Evolutionary conservation across 2,329 filamentous ascomycete genomes (phyloP), one percentile per base, ranked within the genome.

Genomic region (Grosmannia penicillata): DNA sequence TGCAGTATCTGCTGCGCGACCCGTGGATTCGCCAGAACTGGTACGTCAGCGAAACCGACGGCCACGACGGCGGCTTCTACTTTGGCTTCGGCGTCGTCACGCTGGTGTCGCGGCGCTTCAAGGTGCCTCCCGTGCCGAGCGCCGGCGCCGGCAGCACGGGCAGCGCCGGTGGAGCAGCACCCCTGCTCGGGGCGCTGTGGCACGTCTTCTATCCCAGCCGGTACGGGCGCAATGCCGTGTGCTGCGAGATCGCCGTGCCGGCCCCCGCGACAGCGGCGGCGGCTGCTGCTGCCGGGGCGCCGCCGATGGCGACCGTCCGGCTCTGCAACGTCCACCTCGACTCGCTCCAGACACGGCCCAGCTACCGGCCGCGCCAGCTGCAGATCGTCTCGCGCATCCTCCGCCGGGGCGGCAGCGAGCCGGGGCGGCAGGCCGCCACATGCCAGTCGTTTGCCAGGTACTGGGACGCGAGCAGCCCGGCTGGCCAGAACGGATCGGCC

Each of bases 321-420:
- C 49, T 61, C n/a, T 38, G 56, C 38, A 62, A 62, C 24, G 55
- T 62, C 11, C 58, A 62, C 37, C 48, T 62, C 8, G 57, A 62
- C 42, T 60, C 55, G 1, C 49, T 56, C 6, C 39, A 48, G 0
- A 42, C 53, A 17, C 28, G 45, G 6, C 51, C 51, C 3, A 56
- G 49, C n/a, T 43, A 37, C 5, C 52, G 58, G 5, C 54, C 52
- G 0, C 38, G 40, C 1, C 57, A 60, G 38, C 28, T 60, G 1
- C 44, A 47, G 1, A 50, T 54, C 13, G 43, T 49, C 2, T 45
- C 51, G 0, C 39, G 39, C 4, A 42, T 55, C 11, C 44, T 62
- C 4, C 47, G 42, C 19, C 9, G 13, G 17, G 9, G 11, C 6
- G 44, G 44, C 39, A n/a, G n/a, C n/a, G n/a, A n/a, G n/a, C n/a